Evolutionary conservation across 129 eudicot species (phyloP).

Genomic region (Flaveria robusta): DNA sequence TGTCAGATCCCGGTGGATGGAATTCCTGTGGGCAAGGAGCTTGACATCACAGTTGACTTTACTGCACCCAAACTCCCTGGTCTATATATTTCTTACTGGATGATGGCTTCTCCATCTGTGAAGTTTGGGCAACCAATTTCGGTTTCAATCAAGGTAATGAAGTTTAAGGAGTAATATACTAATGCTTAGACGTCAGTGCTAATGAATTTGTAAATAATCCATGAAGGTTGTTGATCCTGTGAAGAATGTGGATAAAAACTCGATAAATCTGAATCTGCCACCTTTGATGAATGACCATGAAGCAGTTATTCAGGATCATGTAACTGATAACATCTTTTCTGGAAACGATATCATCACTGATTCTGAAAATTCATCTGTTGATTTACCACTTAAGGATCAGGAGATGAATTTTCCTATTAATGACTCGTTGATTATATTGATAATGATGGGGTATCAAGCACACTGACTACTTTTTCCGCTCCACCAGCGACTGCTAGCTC

Average conservation of each 20-base stretch:
- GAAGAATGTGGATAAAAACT: conserved; percentile 38
- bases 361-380: conserved; percentile 27
- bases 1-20: conserved; percentile 64
- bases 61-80: conserved; percentile 79
- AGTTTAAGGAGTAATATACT: neutral
- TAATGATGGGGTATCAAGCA: conserved; percentile 26
- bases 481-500: conserved; percentile 12
- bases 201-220: neutral
- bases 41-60: conserved; percentile 76
- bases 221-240: conserved; percentile 69
- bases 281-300: conserved; percentile 39
- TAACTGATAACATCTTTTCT: conserved; percentile 10
- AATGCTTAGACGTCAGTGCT: neutral
- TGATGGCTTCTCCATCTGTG: conserved; percentile 79
- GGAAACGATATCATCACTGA: conserved; percentile 25
- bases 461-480: neutral
- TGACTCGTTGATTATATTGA: conserved; percentile 54
- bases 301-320: conserved; percentile 29
- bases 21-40: conserved; percentile 50
- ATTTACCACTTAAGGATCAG: conserved; percentile 38
- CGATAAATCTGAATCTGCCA: conserved; percentile 67
- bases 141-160: conserved; percentile 76
- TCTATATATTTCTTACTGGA: conserved; percentile 83
- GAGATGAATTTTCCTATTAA: conserved; percentile 66
- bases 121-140: conserved; percentile 92